Evolutionary conservation across 164 flowering plant species (phyloP).

Genomic region (Euptelea pleiosperma): DNA sequence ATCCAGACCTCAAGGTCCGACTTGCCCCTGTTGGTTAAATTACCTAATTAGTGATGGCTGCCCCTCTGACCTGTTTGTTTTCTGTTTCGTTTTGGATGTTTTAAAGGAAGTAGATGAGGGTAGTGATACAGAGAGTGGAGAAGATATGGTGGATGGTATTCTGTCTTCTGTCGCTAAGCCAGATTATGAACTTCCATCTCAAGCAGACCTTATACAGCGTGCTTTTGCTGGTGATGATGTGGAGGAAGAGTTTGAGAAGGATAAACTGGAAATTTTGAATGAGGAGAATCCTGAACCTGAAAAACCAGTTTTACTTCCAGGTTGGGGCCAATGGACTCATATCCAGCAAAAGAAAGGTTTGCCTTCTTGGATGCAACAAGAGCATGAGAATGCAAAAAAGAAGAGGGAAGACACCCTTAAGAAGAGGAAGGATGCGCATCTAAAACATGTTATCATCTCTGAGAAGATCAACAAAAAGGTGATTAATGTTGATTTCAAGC

Average conservation of each 20-base stretch:
- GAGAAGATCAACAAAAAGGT: conserved; percentile 88
- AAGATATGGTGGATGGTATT: conserved; percentile 81
- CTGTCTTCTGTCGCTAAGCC: conserved; percentile 46
- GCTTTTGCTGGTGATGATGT: conserved; percentile 98
- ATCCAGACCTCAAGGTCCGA: conserved; percentile 42
- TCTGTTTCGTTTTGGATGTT: conserved; percentile 9
- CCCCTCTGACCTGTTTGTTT: conserved; percentile 1
- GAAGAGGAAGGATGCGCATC: conserved; percentile 77
- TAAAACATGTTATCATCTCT: conserved; percentile 77
- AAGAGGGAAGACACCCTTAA: conserved; percentile 67
- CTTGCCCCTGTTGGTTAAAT: conserved; percentile 1
- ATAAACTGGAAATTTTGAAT: conserved; percentile 59
- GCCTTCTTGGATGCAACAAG: conserved; percentile 78
- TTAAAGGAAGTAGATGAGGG: conserved; percentile 41
- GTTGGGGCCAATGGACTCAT: conserved; percentile 96
- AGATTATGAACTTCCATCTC: conserved; percentile 77
- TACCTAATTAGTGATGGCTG: neutral
- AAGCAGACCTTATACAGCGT: conserved; percentile 69
- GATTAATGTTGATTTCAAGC: conserved; percentile 17
- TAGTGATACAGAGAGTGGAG: conserved; percentile 67
- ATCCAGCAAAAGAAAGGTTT: conserved; percentile 71
- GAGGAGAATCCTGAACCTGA: conserved; percentile 91
- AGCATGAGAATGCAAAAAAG: conserved; percentile 67
- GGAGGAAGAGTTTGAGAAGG: conserved; percentile 80
- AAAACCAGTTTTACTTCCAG: conserved; percentile 78